A percentile compares a stretch with the other conserved stretches of the same genome.
phyloP scores from a whole-genome alignment of 495 filamentous ascomycete species.

The Usnea hakonensis region DNA sequence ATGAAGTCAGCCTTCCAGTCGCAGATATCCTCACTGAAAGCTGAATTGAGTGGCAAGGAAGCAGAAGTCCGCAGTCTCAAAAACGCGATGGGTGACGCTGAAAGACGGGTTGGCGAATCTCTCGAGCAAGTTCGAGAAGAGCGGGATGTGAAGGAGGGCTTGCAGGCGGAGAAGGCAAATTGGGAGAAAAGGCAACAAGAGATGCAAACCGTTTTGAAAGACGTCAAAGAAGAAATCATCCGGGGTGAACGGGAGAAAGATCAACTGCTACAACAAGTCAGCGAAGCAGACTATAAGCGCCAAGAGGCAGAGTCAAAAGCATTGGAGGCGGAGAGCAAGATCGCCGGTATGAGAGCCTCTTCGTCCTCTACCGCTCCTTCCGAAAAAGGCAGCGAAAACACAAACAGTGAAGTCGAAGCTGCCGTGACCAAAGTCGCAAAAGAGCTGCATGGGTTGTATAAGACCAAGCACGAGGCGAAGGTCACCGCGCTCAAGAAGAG shows the following conservation, averaged over 20 bases:
- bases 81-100: slow-evolving; percentile 76
- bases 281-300: slow-evolving; percentile 66
- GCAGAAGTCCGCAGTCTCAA: slow-evolving; percentile 81
- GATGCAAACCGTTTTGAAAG: slow-evolving; percentile 70
- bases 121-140: slow-evolving; percentile 74
- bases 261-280: slow-evolving; percentile 56
- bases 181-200: slow-evolving; percentile 81
- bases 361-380: slow-evolving; percentile 14
- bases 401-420: slow-evolving; percentile 58
- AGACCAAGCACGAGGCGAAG: slow-evolving; percentile 92
- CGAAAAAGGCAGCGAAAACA: slow-evolving; percentile 30
- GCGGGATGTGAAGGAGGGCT: slow-evolving; percentile 53
- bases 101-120: slow-evolving; percentile 81
- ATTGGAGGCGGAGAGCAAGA: slow-evolving; percentile 65
- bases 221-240: slow-evolving; percentile 73
- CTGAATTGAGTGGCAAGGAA: slow-evolving; percentile 81
- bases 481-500: slow-evolving; percentile 90
- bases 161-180: slow-evolving; percentile 68
- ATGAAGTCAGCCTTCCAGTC: slow-evolving; percentile 84
- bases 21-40: slow-evolving; percentile 82
- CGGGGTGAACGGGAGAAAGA: slow-evolving; percentile 68
- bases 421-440: slow-evolving; percentile 87
- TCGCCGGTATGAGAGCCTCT: slow-evolving; percentile 49
- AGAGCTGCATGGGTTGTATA: slow-evolving; percentile 89
- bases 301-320: slow-evolving; percentile 49